These are phyloP conservation scores for Citrullus amarus DNA, from an alignment of 306 rosid genomes.

Conservation along the genomic window DNA sequence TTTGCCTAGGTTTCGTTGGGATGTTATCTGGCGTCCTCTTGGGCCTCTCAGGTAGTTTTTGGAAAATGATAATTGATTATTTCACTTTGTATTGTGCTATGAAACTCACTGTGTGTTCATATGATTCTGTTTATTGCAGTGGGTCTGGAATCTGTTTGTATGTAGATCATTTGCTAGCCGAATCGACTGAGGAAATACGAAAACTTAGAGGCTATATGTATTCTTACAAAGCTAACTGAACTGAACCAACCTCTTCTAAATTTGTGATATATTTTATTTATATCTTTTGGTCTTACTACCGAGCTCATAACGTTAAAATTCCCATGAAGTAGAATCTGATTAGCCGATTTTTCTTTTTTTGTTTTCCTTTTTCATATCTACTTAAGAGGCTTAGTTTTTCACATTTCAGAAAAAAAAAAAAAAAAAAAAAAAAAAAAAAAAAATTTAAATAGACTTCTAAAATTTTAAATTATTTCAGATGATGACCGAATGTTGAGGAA, in stretches of 20 bases:
- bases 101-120: background rate
- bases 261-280: background rate
- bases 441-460: too few relatives aligned
- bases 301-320: background rate
- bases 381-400: too few relatives aligned
- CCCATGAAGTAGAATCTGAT: background rate
- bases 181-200: slow-evolving; percentile 70
- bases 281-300: background rate
- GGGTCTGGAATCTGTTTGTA: slow-evolving; percentile 69
- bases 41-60: slow-evolving; percentile 65
- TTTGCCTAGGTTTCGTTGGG: slow-evolving; percentile 80
- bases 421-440: too few relatives aligned
- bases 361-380: too few relatives aligned
- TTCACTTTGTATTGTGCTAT: background rate
- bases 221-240: slow-evolving; percentile 65
- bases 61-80: background rate
- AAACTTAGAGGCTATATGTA: slow-evolving; percentile 76
- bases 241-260: slow-evolving; percentile 20
- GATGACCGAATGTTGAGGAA: too few relatives aligned
- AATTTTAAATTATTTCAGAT: too few relatives aligned
- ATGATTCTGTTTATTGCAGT: slow-evolving; percentile 31
- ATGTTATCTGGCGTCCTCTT: slow-evolving; percentile 75
- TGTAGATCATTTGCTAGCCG: slow-evolving; percentile 56
- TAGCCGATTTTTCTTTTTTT: too few relatives aligned
- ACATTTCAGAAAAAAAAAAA: too few relatives aligned